phyloP scores from a whole-genome alignment of 2,329 filamentous ascomycete genomes.

The Fusarium sp. region DNA sequence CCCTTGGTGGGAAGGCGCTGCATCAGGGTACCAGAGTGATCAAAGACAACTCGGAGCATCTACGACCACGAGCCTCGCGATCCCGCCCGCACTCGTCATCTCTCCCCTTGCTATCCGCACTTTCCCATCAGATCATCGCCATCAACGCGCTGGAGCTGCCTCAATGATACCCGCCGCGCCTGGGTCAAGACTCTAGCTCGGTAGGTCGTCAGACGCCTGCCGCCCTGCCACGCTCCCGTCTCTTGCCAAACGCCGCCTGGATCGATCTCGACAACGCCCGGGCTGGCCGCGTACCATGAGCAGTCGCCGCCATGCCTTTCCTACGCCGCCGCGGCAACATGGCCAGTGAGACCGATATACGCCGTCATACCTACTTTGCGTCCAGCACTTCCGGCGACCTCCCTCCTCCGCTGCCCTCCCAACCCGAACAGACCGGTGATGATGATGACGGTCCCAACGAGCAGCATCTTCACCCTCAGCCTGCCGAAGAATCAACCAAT shows the following conservation, averaged over 20 bases:
- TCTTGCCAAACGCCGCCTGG: conserved; percentile 28
- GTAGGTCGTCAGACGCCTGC: conserved; percentile 43
- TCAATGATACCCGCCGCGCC: conserved; percentile 39
- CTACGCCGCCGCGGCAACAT: conserved; percentile 70
- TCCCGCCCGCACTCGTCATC: conserved; percentile 16
- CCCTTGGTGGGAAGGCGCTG: conserved; percentile 34
- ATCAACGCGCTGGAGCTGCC: conserved; percentile 18
- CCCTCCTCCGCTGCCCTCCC: conserved; percentile 36
- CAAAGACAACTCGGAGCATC: conserved; percentile 27
- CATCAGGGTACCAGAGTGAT: conserved; percentile 24
- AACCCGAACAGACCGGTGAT: conserved; percentile 34
- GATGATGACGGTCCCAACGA: conserved; percentile 30
- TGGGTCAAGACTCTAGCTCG: conserved; percentile 40
- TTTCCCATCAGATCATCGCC: conserved; percentile 17
- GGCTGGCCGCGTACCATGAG: conserved; percentile 53
- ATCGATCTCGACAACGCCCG: conserved; percentile 33
- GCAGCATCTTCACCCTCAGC: conserved; percentile 35
- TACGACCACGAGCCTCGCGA: conserved; percentile 27
- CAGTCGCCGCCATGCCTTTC: conserved; percentile 65
- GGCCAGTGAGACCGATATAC: conserved; percentile 70
- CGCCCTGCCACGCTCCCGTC: conserved; percentile 22
- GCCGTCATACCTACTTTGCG: conserved; percentile 60
- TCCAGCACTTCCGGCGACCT: conserved; percentile 46
- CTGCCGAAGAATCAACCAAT: conserved; percentile 42
- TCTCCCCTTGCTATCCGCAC: conserved; percentile 2